phyloP scores from a whole-genome alignment of 345 rosid genomes.

The Sisymbrium irio region DNA sequence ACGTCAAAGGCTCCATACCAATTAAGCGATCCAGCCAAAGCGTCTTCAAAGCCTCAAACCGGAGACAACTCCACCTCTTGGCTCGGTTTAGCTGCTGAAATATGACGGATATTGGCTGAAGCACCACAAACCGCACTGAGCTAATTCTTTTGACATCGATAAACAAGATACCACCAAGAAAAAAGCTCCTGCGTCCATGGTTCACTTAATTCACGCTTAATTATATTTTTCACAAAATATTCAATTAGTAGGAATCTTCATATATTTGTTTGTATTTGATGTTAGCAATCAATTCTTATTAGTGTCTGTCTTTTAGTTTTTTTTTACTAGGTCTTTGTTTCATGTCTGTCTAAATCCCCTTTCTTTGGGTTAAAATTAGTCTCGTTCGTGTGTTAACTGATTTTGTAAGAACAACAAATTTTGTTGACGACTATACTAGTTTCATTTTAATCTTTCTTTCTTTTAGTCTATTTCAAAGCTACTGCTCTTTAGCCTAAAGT shows the following conservation, averaged over 20 bases:
- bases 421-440: neutral
- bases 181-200: conserved; percentile 11
- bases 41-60: conserved; percentile 38
- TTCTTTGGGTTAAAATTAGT: conserved; percentile 5
- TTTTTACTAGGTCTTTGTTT: neutral
- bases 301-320: conserved; percentile 9
- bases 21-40: conserved; percentile 23
- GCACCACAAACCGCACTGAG: conserved; percentile 6
- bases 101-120: conserved; percentile 14
- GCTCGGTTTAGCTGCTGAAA: conserved; percentile 70
- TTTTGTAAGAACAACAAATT: conserved; percentile 24
- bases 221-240: conserved; percentile 4
- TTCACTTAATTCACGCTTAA: neutral
- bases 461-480: neutral
- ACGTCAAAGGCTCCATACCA: conserved; percentile 66
- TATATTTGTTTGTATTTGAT: conserved; percentile 33
- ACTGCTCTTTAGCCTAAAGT: too few species aligned
- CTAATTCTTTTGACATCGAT: conserved; percentile 19
- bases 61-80: conserved; percentile 51
- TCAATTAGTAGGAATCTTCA: conserved; percentile 21
- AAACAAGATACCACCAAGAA: neutral
- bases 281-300: conserved; percentile 21
- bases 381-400: neutral
- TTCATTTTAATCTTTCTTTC: neutral
- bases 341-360: neutral